Evolutionary conservation across 129 eudicot genomes (phyloP).

Genomic region (Helianthus tuberosus): DNA sequence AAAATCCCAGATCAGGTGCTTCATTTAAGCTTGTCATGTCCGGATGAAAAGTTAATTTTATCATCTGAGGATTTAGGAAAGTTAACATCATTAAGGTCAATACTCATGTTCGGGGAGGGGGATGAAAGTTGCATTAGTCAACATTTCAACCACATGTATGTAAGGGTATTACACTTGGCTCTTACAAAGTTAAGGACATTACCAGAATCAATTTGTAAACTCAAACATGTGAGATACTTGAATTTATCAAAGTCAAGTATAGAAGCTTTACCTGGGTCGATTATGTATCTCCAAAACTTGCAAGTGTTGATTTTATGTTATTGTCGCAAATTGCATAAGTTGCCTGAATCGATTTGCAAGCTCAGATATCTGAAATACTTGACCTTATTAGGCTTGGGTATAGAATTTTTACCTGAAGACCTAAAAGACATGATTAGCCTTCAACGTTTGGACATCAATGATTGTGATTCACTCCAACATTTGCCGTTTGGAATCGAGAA

Average conservation of each 20-base stretch:
- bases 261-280: conserved; percentile 38
- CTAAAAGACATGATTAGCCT: not conserved
- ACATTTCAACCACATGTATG: not conserved
- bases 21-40: not conserved
- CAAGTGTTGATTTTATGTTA: not conserved
- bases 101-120: not conserved
- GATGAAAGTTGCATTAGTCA: too few relatives aligned
- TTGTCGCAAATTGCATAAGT: not conserved
- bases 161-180: not conserved
- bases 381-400: too few relatives aligned
- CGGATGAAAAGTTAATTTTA: not conserved
- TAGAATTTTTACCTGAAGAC: too few relatives aligned
- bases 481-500: not conserved
- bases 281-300: conserved; percentile 34
- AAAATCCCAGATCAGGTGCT: not conserved
- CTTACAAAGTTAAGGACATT: not conserved
- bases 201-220: not conserved
- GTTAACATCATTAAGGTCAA: not conserved
- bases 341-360: not conserved
- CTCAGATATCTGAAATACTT: too few relatives aligned
- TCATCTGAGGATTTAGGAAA: not conserved
- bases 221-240: conserved; percentile 25
- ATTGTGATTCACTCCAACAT: not conserved
- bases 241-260: not conserved
- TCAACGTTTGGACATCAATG: not conserved